Conservation (phyloP, 1,284 basidiomycete genomes). For the Rhodofomes roseus region DNA sequence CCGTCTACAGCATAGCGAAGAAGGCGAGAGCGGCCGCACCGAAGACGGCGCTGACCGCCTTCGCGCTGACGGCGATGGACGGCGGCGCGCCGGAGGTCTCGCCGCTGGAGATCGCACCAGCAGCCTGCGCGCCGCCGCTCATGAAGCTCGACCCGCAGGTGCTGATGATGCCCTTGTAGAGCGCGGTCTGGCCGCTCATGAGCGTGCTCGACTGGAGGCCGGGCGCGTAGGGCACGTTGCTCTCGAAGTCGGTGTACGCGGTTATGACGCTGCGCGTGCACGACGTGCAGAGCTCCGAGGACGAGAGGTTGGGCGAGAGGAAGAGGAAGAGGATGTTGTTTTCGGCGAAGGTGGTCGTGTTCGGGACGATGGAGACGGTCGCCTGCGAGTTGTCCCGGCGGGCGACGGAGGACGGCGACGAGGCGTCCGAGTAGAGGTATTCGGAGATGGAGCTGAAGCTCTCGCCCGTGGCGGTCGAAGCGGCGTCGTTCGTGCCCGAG, state of each 20-base stretch:
- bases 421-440: conserved; percentile 9
- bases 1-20: neutral
- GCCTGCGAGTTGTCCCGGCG: conserved; percentile 28
- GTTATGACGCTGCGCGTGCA: conserved; percentile 78
- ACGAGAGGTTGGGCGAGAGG: conserved; percentile 51
- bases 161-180: conserved; percentile 59
- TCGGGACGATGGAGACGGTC: conserved; percentile 46
- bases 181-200: conserved; percentile 57
- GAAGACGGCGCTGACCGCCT: conserved; percentile 18
- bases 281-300: conserved; percentile 64
- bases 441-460: conserved; percentile 22
- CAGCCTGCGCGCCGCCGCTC: conserved; percentile 59
- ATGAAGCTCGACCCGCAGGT: conserved; percentile 68
- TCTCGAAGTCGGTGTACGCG: conserved; percentile 75
- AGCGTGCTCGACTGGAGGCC: conserved; percentile 65
- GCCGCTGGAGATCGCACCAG: conserved; percentile 51
- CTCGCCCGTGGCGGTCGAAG: conserved; percentile 11
- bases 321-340: conserved; percentile 81
- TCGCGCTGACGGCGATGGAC: conserved; percentile 17
- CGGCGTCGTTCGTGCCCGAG: conserved; percentile 8
- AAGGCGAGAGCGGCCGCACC: conserved; percentile 17
- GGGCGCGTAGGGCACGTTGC: conserved; percentile 64
- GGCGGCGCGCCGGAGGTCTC: conserved; percentile 27
- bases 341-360: conserved; percentile 58
- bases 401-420: conserved; percentile 10